Conservation (phyloP, 2,329 filamentous ascomycete genomes). For the Arthrobotrys iridis region DNA sequence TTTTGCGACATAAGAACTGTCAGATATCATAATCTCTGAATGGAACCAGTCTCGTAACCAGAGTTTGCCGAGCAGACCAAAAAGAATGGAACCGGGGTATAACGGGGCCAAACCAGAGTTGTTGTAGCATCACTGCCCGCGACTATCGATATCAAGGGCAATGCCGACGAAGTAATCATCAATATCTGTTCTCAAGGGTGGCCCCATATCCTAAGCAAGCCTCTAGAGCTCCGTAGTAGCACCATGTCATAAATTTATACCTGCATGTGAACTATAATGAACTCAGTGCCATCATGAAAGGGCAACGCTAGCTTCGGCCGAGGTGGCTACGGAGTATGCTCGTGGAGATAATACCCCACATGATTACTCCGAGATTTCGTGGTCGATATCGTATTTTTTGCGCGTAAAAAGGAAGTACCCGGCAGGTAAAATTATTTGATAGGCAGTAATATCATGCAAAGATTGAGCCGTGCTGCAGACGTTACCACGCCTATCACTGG, state of each 20-base stretch:
- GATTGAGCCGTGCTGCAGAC: neutral
- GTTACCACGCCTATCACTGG: neutral
- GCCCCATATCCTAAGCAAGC: neutral
- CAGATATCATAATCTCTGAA: too few relatives aligned
- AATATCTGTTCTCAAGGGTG: neutral
- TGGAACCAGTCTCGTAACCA: too few relatives aligned
- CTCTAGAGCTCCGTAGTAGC: neutral
- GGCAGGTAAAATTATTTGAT: neutral
- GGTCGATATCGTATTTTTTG: neutral
- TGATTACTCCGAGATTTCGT: neutral
- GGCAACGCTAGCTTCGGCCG: neutral
- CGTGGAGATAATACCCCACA: neutral
- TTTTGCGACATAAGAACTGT: too few relatives aligned
- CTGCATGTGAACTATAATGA: neutral
- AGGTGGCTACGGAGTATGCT: slow-evolving; percentile 1
- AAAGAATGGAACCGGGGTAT: too few relatives aligned
- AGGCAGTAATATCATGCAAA: neutral
- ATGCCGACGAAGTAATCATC: neutral
- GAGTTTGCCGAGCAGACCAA: too few relatives aligned
- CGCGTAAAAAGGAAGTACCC: too few relatives aligned
- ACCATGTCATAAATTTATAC: neutral
- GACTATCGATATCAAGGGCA: too few relatives aligned
- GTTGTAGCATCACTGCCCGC: too few relatives aligned
- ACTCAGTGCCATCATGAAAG: neutral
- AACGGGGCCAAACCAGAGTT: too few relatives aligned